Evolutionary conservation across 2,329 filamentous ascomycete genomes (phyloP).

Genomic region (Emmonsiellopsis sp.): DNA sequence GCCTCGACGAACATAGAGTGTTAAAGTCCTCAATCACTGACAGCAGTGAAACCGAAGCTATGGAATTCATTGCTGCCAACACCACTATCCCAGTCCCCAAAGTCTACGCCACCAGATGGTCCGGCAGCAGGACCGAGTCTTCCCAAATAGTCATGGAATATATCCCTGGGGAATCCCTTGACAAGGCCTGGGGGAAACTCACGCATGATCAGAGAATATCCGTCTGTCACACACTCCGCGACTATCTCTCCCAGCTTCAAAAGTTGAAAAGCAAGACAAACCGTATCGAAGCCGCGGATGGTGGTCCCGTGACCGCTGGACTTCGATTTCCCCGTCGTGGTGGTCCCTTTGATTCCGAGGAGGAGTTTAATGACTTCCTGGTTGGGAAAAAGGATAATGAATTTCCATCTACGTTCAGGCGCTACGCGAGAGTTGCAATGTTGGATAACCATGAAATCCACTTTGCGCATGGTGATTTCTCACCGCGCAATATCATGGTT

Average conservation of each 20-base stretch:
- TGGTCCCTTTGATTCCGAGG: conserved; percentile 5
- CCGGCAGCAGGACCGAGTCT: not conserved
- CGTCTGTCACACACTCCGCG: conserved; percentile 2
- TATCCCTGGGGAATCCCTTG: conserved; percentile 3
- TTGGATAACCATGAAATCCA: conserved; percentile 1
- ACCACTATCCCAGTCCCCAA: not conserved
- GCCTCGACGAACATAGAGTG: no score
- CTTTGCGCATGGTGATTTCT: conserved; percentile 13
- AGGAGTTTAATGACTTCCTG: conserved; percentile 5
- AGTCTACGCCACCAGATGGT: not conserved
- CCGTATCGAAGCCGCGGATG: conserved; percentile 4
- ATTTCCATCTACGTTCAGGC: not conserved
- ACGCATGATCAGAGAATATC: not conserved
- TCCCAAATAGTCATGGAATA: not conserved
- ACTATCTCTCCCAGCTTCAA: conserved; percentile 6
- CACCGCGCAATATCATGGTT: conserved; percentile 12
- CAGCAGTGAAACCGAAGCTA: not conserved
- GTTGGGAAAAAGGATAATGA: not conserved
- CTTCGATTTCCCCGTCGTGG: not conserved
- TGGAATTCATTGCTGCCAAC: not conserved
- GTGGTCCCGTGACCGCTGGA: not conserved
- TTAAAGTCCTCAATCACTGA: no score
- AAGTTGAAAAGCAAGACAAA: not conserved
- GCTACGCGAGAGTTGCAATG: not conserved
- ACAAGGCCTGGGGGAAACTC: conserved; percentile 4